Base-by-base conservation (phyloP, 2,329 filamentous ascomycete genomes). In the Pyricularia grisea region DNA sequence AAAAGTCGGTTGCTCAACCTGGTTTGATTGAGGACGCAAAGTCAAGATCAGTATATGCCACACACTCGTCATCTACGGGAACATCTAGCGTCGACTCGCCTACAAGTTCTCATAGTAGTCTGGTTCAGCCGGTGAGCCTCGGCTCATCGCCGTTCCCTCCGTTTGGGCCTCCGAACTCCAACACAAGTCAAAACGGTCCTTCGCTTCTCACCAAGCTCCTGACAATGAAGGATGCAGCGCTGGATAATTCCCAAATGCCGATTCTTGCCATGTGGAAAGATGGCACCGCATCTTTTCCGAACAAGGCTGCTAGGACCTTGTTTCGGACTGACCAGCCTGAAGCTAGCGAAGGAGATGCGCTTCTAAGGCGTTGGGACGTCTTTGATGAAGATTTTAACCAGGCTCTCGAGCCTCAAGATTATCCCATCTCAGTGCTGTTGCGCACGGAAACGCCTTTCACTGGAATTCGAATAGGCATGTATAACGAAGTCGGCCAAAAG, bases 191-290 rank as follows among this genome's bases (percentile, higher is more conserved):
- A 0, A 84, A 83, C 69, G 82, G 86, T 2, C 88, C 90, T 0
- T 90, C 90, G 0, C 81, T 90, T 14, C 83, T 93, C 28, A 88
- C 92, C 73, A 94, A 93, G 75, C 87, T 92, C 68, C 87, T 86
- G 9, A 82, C 89, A 67, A 87, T 94, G 80, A 94, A 93, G 76
- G 91, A 94, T 75, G 90, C 91, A 0, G 82, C 94, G 25, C 80
- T 94, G 7, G 90, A 93, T 74, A 91, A 88, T 58, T 91, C 92
- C 30, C 85, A 88, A 71, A 88, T 92, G 75, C 91, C 92, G 0
- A 89, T 92, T 27, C 81, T 93, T 64, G 89, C 90, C 28, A 91
- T 93, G 88, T 94, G 92, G 92, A 90, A 89, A 74, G 92, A 94
- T 72, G 87, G 90, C 68, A 90, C 87, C 66, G 88, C 93, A 65